Percentiles rank a stretch among this genome's conserved stretches.
These are phyloP conservation scores for Spizellomyces sp. DNA, from an alignment of 192 early-diverging fungal genomes.

Conservation along the genomic window DNA sequence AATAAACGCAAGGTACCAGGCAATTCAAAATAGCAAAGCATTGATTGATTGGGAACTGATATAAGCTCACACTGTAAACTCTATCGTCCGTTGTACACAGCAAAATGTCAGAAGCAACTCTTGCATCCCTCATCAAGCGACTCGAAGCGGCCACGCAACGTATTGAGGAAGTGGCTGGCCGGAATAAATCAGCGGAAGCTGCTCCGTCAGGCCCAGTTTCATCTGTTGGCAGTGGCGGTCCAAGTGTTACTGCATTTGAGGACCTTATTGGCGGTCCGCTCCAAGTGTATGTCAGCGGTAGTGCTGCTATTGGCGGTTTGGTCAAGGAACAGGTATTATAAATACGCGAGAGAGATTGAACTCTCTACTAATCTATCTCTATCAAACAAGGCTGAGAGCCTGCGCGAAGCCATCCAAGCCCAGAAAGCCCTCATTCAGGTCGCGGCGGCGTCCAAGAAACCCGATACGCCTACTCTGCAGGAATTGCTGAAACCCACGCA, in stretches of 20 bases:
- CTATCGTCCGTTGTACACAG: too few relatives aligned
- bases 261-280: constrained; percentile 46
- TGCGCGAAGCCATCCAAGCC: constrained; percentile 65
- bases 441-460: constrained; percentile 77
- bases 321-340: constrained; percentile 62
- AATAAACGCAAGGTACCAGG: too few relatives aligned
- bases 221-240: constrained; percentile 37
- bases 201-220: constrained; percentile 26
- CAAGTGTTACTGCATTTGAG: constrained; percentile 62
- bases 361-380: not conserved
- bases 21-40: too few relatives aligned
- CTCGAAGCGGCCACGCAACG: constrained; percentile 90
- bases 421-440: constrained; percentile 77
- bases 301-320: constrained; percentile 58
- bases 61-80: too few relatives aligned
- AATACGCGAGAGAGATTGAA: not conserved
- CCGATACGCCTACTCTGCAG: constrained; percentile 60
- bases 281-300: constrained; percentile 40
- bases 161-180: constrained; percentile 81
- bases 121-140: constrained; percentile 80
- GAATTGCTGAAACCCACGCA: constrained; percentile 73
- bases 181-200: constrained; percentile 31
- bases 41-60: too few relatives aligned
- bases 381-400: constrained; percentile 50
- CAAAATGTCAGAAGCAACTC: constrained; percentile 29